Percentiles rank a stretch among this genome's conserved stretches.
Evolutionary conservation across 805 yeast species (phyloP).

Genomic region (Ogataea chonburiensis): DNA sequence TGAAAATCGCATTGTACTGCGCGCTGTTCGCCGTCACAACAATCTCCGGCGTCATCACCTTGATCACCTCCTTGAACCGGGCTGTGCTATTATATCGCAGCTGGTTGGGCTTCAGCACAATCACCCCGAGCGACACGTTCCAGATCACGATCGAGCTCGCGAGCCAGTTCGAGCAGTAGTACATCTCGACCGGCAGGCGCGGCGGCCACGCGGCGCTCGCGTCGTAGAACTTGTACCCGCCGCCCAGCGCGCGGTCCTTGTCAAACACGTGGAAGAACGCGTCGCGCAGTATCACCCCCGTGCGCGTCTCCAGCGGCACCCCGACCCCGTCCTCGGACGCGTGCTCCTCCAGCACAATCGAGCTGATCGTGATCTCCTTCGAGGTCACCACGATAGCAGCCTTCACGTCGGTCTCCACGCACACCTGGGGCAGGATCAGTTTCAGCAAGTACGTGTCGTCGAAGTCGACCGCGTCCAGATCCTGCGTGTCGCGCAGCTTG

Average conservation of each 20-base stretch:
- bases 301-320: conserved; percentile 52
- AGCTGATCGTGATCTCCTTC: conserved; percentile 57
- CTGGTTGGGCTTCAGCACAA: conserved; percentile 51
- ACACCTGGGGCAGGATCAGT: conserved; percentile 81
- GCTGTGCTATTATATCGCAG: conserved; percentile 39
- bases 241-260: conserved; percentile 35
- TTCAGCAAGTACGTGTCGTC: conserved; percentile 52
- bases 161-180: conserved; percentile 47
- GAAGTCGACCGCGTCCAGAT: conserved; percentile 20
- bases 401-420: conserved; percentile 45
- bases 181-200: conserved; percentile 60
- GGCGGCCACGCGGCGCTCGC: conserved; percentile 58
- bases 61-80: conserved; percentile 23
- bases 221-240: conserved; percentile 33
- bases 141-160: conserved; percentile 47
- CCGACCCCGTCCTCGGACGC: conserved; percentile 40
- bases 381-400: conserved; percentile 54
- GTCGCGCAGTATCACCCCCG: conserved; percentile 55
- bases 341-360: conserved; percentile 43
- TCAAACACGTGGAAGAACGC: conserved; percentile 53
- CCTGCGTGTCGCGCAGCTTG: conserved; percentile 40
- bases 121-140: conserved; percentile 50
- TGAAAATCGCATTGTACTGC: conserved; percentile 55
- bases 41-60: conserved; percentile 42
- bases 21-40: conserved; percentile 53